Base-by-base conservation (phyloP, 768 basidiomycete species). In the Sporobolomyces roseus region DNA sequence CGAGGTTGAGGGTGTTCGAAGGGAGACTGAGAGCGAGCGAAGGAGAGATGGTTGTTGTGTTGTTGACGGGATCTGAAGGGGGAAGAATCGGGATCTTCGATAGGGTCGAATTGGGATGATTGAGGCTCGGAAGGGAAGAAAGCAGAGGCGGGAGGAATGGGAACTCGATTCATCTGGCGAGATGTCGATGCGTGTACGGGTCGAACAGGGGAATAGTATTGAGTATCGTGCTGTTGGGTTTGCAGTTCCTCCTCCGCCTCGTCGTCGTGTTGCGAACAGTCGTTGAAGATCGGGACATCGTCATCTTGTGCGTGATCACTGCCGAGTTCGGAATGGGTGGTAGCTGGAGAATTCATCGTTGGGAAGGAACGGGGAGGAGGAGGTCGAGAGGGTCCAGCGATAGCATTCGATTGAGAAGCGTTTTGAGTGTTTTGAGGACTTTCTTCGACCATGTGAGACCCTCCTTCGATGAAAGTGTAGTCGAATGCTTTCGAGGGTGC, bases 31-130 rank as follows among this genome's bases (percentile, higher is more conserved):
- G 33, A 19, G 17, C 7, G n/a, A 9, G 14, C 30, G 45, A 32
- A 23, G n/a, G n/a, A n/a, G n/a, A 50, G 50, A 14, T 19, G n/a
- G 2, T 25, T n/a, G 53, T 17, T n/a, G 32, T 19, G 49, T 35
- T 25, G 7, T 55, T 55, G 35, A 29, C 23, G n/a, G 29, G 61
- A 25, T 19, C 61, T 55, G 4, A 3, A 55, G 10, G 61, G 69
- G 21, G 70, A 60, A 2, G 70, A 66, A 52, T 71, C 70, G 43
- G 70, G 61, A 23, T 71, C 65, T 21, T 71, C 70, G 46, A 71
- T 71, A 9, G 55, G 65, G 29, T 71, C 70, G 35, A 69, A 36
- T 30, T 71, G 70, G 0, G 65, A 66, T 1, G 70, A 66, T 29
- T 35, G 45, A 13, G 61, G 61, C 29, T 41, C 8, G 23, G 43